Evolutionary conservation across 2,329 filamentous ascomycete genomes (phyloP).

Genomic region (Colletotrichum orchidophilum): DNA sequence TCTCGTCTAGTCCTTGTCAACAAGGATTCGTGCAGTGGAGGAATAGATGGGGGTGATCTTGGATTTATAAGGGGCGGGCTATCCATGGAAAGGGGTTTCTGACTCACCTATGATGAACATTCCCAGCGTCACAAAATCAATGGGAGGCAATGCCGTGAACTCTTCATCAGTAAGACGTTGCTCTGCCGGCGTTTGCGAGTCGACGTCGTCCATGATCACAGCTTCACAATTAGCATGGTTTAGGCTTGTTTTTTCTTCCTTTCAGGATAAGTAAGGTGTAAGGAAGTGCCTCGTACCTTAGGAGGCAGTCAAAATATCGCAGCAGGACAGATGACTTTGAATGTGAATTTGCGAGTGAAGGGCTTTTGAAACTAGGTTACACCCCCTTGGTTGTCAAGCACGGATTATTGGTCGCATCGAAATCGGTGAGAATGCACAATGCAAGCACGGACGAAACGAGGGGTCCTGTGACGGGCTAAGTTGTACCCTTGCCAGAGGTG

Average conservation of each 20-base stretch:
- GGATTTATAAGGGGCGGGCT: neutral
- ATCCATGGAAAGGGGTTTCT: neutral
- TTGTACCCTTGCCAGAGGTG: neutral
- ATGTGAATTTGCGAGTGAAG: neutral
- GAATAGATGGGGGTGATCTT: neutral
- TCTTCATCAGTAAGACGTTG: slow-evolving; percentile 40
- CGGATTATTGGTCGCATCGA: neutral
- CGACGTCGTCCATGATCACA: slow-evolving; percentile 7
- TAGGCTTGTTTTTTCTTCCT: too few species aligned
- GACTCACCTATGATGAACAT: slow-evolving; percentile 78
- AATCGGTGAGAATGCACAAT: neutral
- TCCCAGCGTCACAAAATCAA: slow-evolving; percentile 76
- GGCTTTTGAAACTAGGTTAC: neutral
- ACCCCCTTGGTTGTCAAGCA: neutral
- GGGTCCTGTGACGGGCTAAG: neutral
- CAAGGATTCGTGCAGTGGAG: neutral
- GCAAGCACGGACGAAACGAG: neutral
- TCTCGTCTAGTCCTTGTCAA: slow-evolving; percentile 73
- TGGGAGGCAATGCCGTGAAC: slow-evolving; percentile 39
- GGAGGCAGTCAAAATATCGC: neutral
- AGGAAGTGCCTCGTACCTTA: neutral
- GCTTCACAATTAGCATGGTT: neutral
- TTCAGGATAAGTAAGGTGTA: neutral
- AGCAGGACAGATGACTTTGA: neutral
- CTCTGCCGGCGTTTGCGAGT: neutral